Conservation (phyloP, 371 early-diverging fungal genomes). For the Apophysomyces elegans region DNA sequence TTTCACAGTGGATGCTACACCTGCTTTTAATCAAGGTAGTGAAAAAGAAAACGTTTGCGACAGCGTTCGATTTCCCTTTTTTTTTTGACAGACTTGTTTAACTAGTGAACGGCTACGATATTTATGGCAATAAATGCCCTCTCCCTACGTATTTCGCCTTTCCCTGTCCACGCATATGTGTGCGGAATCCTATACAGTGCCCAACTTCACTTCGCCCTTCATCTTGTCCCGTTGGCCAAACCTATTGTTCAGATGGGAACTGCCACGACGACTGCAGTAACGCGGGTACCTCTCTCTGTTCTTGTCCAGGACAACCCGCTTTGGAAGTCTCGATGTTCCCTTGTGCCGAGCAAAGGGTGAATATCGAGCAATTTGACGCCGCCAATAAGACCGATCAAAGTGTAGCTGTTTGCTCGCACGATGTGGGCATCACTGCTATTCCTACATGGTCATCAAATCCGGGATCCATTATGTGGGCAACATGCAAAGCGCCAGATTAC, state of each 20-base stretch:
- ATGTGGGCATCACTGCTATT: neutral
- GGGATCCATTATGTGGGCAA: conserved; percentile 42
- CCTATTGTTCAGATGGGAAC: conserved; percentile 49
- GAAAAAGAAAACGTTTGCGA: no score
- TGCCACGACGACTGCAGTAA: conserved; percentile 32
- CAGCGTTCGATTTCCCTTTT: no score
- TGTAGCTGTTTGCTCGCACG: conserved; percentile 28
- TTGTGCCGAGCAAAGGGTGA: conserved; percentile 30
- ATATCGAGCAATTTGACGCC: conserved; percentile 36
- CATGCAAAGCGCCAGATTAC: conserved; percentile 46
- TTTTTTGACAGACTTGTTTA: no score
- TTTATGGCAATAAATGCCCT: conserved; percentile 50
- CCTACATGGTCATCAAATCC: conserved; percentile 15
- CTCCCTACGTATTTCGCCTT: conserved; percentile 39
- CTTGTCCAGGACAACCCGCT: conserved; percentile 16
- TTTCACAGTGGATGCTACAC: conserved; percentile 9
- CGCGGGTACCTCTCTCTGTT: conserved; percentile 15
- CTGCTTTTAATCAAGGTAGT: conserved; percentile 22
- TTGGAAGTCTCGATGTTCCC: conserved; percentile 16
- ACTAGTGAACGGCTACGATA: conserved; percentile 53
- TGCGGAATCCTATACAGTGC: conserved; percentile 45
- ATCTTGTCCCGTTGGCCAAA: conserved; percentile 34
- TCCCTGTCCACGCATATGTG: conserved; percentile 58
- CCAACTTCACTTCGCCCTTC: conserved; percentile 27
- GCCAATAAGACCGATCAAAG: conserved; percentile 42